Conservation (phyloP, 805 yeast genomes). For the Candida anglica region DNA sequence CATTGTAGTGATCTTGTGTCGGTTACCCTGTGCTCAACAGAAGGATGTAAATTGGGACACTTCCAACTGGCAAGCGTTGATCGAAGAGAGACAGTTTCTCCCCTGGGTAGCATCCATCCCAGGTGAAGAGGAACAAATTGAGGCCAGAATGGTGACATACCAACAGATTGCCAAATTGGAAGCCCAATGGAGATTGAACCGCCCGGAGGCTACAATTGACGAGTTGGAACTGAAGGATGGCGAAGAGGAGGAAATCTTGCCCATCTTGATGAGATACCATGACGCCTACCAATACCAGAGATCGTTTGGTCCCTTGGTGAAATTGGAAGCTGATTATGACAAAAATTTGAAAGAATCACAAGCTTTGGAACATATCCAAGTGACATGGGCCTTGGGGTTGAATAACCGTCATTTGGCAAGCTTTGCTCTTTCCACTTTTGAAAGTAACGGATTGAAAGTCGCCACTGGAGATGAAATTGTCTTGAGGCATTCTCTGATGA, state of each 20-base stretch:
- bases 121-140: slow-evolving; percentile 55
- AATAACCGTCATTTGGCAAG: slow-evolving; percentile 65
- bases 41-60: slow-evolving; percentile 84
- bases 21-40: slow-evolving; percentile 81
- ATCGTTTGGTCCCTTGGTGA: slow-evolving; percentile 77
- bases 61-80: slow-evolving; percentile 79
- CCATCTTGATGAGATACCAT: slow-evolving; percentile 69
- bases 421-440: slow-evolving; percentile 65
- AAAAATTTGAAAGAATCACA: slow-evolving; percentile 70
- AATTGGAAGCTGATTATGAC: slow-evolving; percentile 80
- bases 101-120: slow-evolving; percentile 81
- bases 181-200: slow-evolving; percentile 74
- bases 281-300: slow-evolving; percentile 86
- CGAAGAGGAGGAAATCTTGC: slow-evolving; percentile 57
- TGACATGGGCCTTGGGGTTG: slow-evolving; percentile 69
- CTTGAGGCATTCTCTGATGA: slow-evolving; percentile 35
- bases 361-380: slow-evolving; percentile 66
- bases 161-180: slow-evolving; percentile 71
- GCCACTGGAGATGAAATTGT: slow-evolving; percentile 84
- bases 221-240: slow-evolving; percentile 53
- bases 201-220: slow-evolving; percentile 62
- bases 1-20: slow-evolving; percentile 81
- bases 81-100: slow-evolving; percentile 72
- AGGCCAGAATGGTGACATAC: slow-evolving; percentile 52
- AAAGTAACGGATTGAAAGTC: slow-evolving; percentile 59